Evolutionary conservation across 1,139 yeast genomes (phyloP), one percentile per base, ranked within the genome.

Genomic region (Yamadazyma friedrichii): DNA sequence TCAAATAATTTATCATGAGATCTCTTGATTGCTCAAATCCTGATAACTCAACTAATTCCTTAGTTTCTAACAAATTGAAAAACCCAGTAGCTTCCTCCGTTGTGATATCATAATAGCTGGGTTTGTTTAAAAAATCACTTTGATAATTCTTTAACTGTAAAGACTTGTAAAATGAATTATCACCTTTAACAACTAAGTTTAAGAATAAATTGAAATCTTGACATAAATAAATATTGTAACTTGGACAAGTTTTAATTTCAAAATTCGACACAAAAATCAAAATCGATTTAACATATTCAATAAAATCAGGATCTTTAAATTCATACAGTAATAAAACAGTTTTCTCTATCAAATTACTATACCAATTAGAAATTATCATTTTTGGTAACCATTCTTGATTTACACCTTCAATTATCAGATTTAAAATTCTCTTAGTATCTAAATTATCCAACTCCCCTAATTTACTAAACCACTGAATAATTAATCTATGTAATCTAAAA

Each of bases 341-440:
- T 22, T 40, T 40, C 12, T 28, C 28, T 4, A 40, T 10, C 13
- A 40, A 25, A 11, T 39, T 39, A 9, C 31, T 25, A 15, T 42
- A 33, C 53, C 53, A 49, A 15, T 42, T 41, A 3, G 33, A 16
- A 4, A 40, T 25, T 28, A 49, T 40, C 26, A 35, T 39, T 2
- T 27, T 33, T 3, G 50, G 50, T 5, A 33, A 39, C 13, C 15
- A 27, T 3, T 15, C 26, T 4, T 2, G 15, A 3, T 25, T 30
- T n/a, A 6, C 3, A 9, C 31, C 40, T 10, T 13, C 20, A 2
- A 12, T 15, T 3, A 33, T 13, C 4, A 12, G 8, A 6, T 25
- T 25, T 9, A 17, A 4, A 10, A 33, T n/a, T 3, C 6, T 11
- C 12, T 9, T 22, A 9, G 15, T 6, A 9, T 11, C 25, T 3